Conservation (phyloP, 257 asterid genomes). For the Solanum appendiculatum region DNA sequence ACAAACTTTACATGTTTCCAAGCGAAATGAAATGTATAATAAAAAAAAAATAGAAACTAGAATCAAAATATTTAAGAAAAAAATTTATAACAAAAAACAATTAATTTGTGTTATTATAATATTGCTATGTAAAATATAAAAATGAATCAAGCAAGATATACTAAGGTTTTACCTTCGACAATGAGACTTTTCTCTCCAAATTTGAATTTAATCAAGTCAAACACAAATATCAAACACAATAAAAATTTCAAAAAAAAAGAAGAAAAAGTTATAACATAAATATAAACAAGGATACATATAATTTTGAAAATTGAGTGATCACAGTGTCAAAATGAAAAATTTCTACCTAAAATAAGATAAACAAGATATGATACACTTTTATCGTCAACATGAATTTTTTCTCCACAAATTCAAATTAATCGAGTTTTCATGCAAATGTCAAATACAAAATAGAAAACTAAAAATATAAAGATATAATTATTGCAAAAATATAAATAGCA, state of each 20-base stretch:
- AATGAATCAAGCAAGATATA: background rate
- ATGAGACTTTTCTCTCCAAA: no score
- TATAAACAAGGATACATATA: background rate
- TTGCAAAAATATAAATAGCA: background rate
- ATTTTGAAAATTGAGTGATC: background rate
- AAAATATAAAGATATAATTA: background rate
- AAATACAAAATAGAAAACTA: background rate
- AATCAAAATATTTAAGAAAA: no score
- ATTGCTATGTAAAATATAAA: no score
- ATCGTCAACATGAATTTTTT: background rate
- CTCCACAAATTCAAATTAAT: accelerated
- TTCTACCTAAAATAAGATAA: accelerated
- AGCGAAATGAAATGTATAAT: background rate
- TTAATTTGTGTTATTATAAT: no score
- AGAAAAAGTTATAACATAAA: background rate
- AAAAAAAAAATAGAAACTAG: background rate
- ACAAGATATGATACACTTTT: background rate
- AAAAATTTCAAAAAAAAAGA: background rate
- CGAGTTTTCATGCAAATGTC: accelerated
- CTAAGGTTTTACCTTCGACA: background rate
- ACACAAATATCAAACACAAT: background rate
- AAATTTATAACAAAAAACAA: background rate
- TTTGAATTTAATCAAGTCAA: background rate
- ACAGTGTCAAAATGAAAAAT: background rate
- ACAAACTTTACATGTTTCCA: no score